A percentile compares a stretch with the other conserved stretches of the same genome.
phyloP scores from a whole-genome alignment of 176 grass and related monocot species.

The Rhynchospora tenuis region DNA sequence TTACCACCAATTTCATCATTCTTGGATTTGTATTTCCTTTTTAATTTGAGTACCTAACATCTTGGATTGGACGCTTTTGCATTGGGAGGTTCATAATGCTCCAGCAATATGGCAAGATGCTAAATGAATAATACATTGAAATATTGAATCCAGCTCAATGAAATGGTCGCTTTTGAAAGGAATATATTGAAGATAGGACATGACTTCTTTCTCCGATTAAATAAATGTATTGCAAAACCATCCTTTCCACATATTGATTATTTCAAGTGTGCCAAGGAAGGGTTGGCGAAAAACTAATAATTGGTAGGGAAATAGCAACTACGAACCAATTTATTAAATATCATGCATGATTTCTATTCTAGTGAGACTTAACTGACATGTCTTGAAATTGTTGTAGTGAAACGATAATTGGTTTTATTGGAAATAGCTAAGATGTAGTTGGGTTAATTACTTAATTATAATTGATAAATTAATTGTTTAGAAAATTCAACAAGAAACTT shows the following conservation, averaged over 20 bases:
- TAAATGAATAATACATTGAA: not conserved
- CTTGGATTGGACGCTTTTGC: not conserved
- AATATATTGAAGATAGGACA: not conserved
- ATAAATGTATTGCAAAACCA: not conserved
- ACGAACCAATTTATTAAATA: not conserved
- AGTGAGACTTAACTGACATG: not conserved
- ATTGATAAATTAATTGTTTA: not conserved
- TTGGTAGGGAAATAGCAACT: not conserved
- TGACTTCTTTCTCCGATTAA: not conserved
- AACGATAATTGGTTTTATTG: not conserved
- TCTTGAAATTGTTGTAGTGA: not conserved
- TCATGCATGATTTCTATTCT: not conserved
- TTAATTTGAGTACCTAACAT: not conserved
- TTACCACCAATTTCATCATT: not conserved
- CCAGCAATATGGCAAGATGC: not conserved
- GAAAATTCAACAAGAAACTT: not conserved
- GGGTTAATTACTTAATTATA: not conserved
- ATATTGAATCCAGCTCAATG: not conserved
- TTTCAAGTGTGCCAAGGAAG: not conserved
- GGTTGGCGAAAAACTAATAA: not conserved
- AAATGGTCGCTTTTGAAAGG: not conserved
- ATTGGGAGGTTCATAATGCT: not conserved
- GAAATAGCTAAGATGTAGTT: not conserved
- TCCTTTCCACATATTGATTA: not conserved
- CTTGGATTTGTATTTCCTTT: not conserved